Evolutionary conservation across 116 monocot species (phyloP).

Genomic region (Dioscorea cayenensis): DNA sequence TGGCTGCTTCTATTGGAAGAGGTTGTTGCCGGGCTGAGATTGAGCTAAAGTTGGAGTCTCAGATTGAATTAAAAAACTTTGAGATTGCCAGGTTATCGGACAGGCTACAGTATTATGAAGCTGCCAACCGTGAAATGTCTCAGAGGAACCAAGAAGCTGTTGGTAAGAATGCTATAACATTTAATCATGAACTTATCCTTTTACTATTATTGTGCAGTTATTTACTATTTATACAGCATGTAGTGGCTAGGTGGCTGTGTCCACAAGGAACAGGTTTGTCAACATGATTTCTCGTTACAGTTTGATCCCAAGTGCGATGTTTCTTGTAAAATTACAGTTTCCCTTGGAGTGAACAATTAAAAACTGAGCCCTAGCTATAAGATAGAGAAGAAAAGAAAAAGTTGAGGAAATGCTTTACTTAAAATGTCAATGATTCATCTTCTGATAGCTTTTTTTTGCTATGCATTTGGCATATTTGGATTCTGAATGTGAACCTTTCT

Average conservation of each 20-base stretch:
- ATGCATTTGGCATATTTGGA: background rate
- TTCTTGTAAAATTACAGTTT: no score
- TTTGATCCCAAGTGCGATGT: no score
- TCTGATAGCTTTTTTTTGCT: background rate
- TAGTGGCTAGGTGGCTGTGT: no score
- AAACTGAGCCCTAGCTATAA: no score
- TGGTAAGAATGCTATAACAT: slow-evolving; percentile 28
- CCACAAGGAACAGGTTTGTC: no score
- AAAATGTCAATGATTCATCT: no score
- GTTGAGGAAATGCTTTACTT: no score
- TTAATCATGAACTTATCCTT: background rate
- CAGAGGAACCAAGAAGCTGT: slow-evolving; percentile 72
- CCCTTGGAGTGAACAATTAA: no score
- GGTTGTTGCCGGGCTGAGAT: slow-evolving; percentile 54
- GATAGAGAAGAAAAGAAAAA: no score
- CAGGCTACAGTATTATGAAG: slow-evolving; percentile 80
- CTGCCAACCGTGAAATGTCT: slow-evolving; percentile 70
- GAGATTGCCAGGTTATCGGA: slow-evolving; percentile 66
- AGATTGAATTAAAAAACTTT: slow-evolving; percentile 62
- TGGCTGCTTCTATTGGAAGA: slow-evolving; percentile 40
- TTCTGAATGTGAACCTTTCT: no score
- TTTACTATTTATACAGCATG: background rate
- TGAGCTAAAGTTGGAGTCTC: slow-evolving; percentile 39
- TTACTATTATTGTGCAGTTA: background rate
- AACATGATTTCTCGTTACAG: no score